A percentile compares a stretch with the other conserved stretches of the same genome.
Evolutionary conservation across 2,329 filamentous ascomycete genomes (phyloP).

Genomic region (Neofusicoccum sp.): DNA sequence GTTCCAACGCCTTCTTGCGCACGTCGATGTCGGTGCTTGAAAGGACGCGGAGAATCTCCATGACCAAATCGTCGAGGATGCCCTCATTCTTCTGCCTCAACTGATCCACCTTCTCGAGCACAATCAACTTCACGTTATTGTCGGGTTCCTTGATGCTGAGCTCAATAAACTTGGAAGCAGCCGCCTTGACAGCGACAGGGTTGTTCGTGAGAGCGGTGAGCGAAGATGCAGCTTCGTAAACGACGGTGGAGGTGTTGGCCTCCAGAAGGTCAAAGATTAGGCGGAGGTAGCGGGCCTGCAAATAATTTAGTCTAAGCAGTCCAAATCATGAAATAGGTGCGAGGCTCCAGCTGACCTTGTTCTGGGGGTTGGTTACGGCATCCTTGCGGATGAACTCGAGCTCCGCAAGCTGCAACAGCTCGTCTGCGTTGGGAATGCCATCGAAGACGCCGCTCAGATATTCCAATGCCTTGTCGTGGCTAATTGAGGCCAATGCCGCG

Average conservation of each 20-base stretch:
- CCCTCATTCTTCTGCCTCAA: constrained; percentile 85
- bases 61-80: constrained; percentile 86
- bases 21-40: constrained; percentile 97
- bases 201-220: constrained; percentile 92
- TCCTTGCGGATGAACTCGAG: constrained; percentile 98
- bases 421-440: constrained; percentile 89
- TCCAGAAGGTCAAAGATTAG: constrained; percentile 96
- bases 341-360: constrained; percentile 67
- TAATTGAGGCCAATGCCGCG: constrained; percentile 83
- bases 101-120: constrained; percentile 89
- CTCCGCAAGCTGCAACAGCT: constrained; percentile 88
- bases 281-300: constrained; percentile 79
- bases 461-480: constrained; percentile 85
- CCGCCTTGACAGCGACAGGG: constrained; percentile 95
- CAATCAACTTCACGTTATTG: constrained; percentile 99
- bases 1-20: constrained; percentile 81
- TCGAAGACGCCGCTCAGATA: constrained; percentile 90
- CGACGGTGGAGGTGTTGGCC: constrained; percentile 87
- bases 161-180: constrained; percentile 93
- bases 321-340: not conserved
- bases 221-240: constrained; percentile 96
- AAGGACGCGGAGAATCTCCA: constrained; percentile 94
- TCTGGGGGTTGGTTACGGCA: constrained; percentile 88
- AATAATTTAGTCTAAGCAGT: not conserved
- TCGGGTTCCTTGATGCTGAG: constrained; percentile 96